Conservation (phyloP, 2,329 filamentous ascomycete genomes). For the Ophiostoma novo-ulmi region DNA sequence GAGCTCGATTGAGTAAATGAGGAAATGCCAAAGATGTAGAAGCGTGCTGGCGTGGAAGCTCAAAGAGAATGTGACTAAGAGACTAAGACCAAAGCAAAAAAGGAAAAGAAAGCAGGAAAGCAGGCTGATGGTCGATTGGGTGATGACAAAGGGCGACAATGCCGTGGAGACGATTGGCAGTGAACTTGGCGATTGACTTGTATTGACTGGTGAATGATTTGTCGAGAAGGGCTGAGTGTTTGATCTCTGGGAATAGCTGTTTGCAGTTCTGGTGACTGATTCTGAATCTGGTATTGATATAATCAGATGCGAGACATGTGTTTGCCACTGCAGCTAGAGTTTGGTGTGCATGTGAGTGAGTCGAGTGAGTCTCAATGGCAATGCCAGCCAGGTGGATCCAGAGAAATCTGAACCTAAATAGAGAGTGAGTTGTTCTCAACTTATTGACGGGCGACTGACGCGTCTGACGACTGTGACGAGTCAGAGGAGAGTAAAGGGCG, state of each 20-base stretch:
- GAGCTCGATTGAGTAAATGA: constrained; percentile 6
- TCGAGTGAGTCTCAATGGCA: too few relatives aligned
- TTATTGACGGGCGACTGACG: background rate
- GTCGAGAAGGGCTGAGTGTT: background rate
- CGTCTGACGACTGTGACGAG: background rate
- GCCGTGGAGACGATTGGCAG: constrained; percentile 1
- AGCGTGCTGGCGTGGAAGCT: background rate
- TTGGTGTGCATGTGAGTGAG: background rate
- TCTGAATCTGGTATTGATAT: background rate
- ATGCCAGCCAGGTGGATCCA: too few relatives aligned
- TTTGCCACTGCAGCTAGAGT: background rate
- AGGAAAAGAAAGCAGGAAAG: background rate
- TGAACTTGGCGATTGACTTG: background rate
- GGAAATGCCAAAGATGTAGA: constrained; percentile 2
- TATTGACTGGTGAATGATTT: background rate
- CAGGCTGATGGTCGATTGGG: background rate
- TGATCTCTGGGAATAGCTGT: background rate
- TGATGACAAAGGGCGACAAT: background rate
- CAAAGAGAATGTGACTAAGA: background rate
- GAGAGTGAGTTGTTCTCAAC: background rate
- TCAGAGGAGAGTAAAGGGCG: background rate
- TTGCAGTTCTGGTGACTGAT: background rate
- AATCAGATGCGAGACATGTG: too few relatives aligned
- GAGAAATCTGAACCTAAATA: too few relatives aligned
- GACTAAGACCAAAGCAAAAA: constrained; percentile 4